phyloP scores from a whole-genome alignment of 108 stramenopile genomes.

The Cyclostephanos invisitatus region DNA sequence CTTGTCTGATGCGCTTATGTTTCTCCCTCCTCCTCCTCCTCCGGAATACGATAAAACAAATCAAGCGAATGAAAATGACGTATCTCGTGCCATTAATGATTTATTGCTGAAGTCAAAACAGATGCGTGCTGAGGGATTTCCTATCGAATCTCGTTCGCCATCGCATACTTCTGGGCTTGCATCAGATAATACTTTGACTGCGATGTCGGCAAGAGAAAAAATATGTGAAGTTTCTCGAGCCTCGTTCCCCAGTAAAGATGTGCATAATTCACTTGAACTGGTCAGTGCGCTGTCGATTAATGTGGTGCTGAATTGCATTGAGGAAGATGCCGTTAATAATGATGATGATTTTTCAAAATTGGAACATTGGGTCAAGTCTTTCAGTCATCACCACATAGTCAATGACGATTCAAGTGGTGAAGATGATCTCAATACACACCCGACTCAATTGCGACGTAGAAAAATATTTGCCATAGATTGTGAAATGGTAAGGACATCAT shows the following conservation, averaged over 20 bases:
- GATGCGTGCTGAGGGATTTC: constrained; percentile 45
- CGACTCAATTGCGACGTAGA: constrained; percentile 3
- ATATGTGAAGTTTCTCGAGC: not conserved
- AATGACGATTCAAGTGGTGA: not conserved
- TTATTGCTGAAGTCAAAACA: constrained; percentile 33
- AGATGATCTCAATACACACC: not conserved
- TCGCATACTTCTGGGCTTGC: not conserved
- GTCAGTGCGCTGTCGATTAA: constrained; percentile 41
- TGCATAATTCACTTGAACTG: constrained; percentile 21
- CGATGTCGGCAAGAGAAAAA: constrained; percentile 15
- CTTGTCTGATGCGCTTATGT: constrained; percentile 45
- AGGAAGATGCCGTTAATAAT: constrained; percentile 9
- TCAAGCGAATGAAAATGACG: constrained; percentile 7
- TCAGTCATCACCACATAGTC: constrained; percentile 11
- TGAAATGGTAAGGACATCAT: constrained; percentile 87
- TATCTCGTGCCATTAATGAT: constrained; percentile 24
- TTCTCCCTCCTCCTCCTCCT: constrained; percentile 28
- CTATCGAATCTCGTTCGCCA: not conserved
- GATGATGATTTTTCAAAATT: constrained; percentile 22
- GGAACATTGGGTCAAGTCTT: constrained; percentile 36
- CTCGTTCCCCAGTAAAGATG: not conserved
- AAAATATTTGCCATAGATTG: constrained; percentile 89
- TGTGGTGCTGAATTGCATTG: constrained; percentile 23
- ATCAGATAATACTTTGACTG: not conserved
- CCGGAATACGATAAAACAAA: not conserved